Conservation (phyloP, 78 protist species). For the Speleostelium caveatum region DNA sequence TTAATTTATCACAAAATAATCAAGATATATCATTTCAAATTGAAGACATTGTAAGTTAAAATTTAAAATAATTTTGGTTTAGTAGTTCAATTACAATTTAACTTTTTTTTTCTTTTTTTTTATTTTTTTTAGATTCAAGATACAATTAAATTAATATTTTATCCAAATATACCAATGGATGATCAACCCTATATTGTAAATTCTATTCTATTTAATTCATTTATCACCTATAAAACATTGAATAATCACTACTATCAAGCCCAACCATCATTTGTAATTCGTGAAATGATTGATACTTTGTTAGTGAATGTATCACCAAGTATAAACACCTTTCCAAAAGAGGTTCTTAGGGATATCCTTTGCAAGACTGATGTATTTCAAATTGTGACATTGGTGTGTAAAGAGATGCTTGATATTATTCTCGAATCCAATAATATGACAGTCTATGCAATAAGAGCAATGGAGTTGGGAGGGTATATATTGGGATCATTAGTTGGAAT, state of each 20-base stretch:
- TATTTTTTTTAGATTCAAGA: not conserved
- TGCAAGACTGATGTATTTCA: not conserved
- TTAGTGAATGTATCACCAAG: constrained; percentile 9
- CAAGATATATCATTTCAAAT: no score
- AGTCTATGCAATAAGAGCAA: not conserved
- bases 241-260: no score
- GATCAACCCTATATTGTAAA: not conserved
- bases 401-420: constrained; percentile 3
- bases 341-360: not conserved
- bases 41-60: no score
- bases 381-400: not conserved
- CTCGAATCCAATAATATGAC: not conserved
- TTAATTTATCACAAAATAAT: no score
- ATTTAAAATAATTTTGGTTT: no score
- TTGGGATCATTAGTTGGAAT: constrained; percentile 50
- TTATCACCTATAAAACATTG: not conserved
- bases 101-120: no score
- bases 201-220: not conserved
- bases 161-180: not conserved
- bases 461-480: constrained; percentile 67
- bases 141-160: not conserved
- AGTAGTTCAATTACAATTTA: no score
- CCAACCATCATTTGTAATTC: not conserved
- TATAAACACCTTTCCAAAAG: not conserved
- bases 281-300: constrained; percentile 1